Evolutionary conservation across 192 early-diverging fungal genomes (phyloP).

Genomic region (Dissophora globulifera): DNA sequence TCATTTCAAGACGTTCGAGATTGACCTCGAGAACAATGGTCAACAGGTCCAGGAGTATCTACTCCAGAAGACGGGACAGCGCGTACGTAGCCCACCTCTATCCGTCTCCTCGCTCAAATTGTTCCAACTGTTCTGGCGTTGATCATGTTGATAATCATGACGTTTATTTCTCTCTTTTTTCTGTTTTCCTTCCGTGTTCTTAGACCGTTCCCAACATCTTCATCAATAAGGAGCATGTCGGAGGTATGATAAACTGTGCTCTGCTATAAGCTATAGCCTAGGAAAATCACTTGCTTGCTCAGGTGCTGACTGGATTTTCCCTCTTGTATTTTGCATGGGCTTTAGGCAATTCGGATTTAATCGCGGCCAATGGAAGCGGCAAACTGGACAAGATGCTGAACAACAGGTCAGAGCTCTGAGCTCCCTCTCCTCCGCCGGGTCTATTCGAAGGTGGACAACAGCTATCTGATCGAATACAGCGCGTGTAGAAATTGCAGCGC

Average conservation of each 20-base stretch:
- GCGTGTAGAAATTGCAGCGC: too few species aligned
- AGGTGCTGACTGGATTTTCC: too few species aligned
- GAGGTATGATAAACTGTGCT: too few species aligned
- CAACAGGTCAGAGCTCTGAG: constrained; percentile 24
- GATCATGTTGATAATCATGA: too few species aligned
- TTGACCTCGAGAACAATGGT: constrained; percentile 61
- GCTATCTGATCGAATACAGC: too few species aligned
- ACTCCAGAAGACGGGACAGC: constrained; percentile 60
- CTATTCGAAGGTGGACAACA: too few species aligned
- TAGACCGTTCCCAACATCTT: constrained; percentile 73
- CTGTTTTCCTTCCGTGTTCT: background rate
- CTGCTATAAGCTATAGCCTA: too few species aligned
- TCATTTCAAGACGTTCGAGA: constrained; percentile 59
- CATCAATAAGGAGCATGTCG: constrained; percentile 67
- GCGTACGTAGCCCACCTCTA: constrained; percentile 21
- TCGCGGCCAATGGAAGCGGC: constrained; percentile 35
- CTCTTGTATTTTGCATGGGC: background rate
- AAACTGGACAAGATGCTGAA: constrained; percentile 32
- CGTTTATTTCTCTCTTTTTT: background rate
- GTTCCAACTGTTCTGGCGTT: too few species aligned
- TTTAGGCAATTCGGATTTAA: constrained; percentile 42
- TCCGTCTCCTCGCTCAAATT: background rate
- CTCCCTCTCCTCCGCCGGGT: too few species aligned
- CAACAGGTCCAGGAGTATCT: constrained; percentile 64
- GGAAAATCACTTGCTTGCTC: too few species aligned